phyloP scores from a whole-genome alignment of 306 rosid species.

The Gynostemma pentaphyllum region DNA sequence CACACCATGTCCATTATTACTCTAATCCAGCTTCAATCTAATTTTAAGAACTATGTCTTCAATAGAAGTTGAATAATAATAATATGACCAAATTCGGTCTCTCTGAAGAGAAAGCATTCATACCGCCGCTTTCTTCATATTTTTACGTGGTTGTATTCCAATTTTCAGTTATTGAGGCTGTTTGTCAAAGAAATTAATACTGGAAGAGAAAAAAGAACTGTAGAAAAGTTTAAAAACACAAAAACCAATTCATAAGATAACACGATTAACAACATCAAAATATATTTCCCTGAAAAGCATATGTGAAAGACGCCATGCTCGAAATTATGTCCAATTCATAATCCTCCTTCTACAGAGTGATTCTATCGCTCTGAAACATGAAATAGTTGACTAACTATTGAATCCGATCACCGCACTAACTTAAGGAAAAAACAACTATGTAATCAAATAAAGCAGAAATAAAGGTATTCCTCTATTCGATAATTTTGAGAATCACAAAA shows the following conservation, averaged over 20 bases:
- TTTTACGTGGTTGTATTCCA: no score
- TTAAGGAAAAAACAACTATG: not conserved
- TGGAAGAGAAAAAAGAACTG: no score
- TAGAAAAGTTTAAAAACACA: no score
- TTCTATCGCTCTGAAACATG: not conserved
- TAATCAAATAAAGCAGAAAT: not conserved
- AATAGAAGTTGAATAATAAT: not conserved
- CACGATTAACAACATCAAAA: not conserved
- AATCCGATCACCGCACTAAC: not conserved
- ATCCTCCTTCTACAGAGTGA: not conserved
- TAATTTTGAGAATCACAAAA: not conserved
- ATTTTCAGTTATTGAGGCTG: no score
- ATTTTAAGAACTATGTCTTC: not conserved
- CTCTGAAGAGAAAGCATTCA: no score
- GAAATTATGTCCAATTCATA: not conserved
- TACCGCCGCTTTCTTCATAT: no score
- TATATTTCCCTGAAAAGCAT: not conserved
- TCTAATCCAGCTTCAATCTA: not conserved
- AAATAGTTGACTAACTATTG: not conserved
- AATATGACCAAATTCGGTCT: not conserved
- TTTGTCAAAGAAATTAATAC: no score
- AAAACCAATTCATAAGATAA: no score
- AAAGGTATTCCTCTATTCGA: not conserved
- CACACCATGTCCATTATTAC: no score
- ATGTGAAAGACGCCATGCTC: not conserved